Base-by-base conservation (phyloP, 768 basidiomycete species). In the Boletus rufocinnamomeus region DNA sequence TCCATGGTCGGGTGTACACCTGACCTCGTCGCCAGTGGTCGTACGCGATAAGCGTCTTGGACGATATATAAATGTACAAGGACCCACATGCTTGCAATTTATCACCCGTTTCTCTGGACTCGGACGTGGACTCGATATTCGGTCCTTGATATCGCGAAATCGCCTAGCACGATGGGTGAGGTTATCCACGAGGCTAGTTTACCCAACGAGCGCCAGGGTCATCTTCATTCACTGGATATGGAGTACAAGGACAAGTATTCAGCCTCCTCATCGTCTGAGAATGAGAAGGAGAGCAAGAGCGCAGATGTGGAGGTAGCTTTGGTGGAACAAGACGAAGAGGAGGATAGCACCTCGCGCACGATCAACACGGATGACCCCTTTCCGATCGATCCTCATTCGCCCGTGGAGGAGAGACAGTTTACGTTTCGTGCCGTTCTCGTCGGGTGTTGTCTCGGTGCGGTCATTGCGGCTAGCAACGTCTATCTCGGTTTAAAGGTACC, bases 401-500 rank as follows among this genome's bases (percentile, higher is more conserved):
- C 72, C 0, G 61, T 70, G 55, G 62, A 70, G 57, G 77, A 77
- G 17, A 80, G 80, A 56, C 82, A 82, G 66, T 77, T 85, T 48
- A 81, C 83, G 11, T 59, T 83, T 62, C 77, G 83, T 54, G 79
- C 82, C 46, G 60, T 85, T 21, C 59, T 83, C 50, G 79, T 83
- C 56, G 82, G 83, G 57, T 79, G 79, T 63, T 59, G 54, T 17
- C 76, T 87, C 30, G 82, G 84, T 32, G 81, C 79, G 41, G 61
- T 86, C 68, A 81, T 86, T 28, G 80, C 82, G 48, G 82, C 85
- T 14, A 83, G 82, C 49, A 85, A 85, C 68, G 82, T 88, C 58
- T 87, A 88, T 68, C 81, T 87, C 23, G 84, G 87, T 40, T 70
- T 87, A 57, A 87, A 88, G 74, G 70, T 65, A 37, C 17, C 61